Base-by-base conservation (phyloP, 2,329 filamentous ascomycete genomes). In the Aulographum hederae region DNA sequence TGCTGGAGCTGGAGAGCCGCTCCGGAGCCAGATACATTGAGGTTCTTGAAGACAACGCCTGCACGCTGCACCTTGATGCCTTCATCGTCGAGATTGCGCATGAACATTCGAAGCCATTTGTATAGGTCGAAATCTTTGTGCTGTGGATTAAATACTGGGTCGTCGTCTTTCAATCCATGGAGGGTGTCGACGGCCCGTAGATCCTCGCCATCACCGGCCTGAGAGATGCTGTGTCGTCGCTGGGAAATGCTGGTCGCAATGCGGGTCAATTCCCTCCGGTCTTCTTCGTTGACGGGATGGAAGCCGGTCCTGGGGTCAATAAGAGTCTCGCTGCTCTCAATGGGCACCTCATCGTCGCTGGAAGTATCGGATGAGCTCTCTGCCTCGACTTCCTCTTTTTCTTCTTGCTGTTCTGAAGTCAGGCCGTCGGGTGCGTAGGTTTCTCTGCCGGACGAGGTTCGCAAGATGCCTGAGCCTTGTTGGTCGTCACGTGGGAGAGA, bases 1-100 rank as follows among this genome's bases (percentile, higher is more conserved):
- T 71, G 59, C 44, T 84, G 78, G 2, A 80, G 56, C 39, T 79
- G 73, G 16, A 82, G 46, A 1, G 73, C 72, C 2, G 66, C 62
- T 0, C 74, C 76, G 0, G 71, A 72, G 1, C 77, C 77, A 4
- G 61, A 73, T 0, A 82, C 71, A 34, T 66, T 67, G 20, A 81
- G 60, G 32, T 77, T 61, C 37, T 68, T 68, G 53, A 71, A 79
- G 1, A 66, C 63, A 5, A 80, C 58, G 3, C 73, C 73, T 0
- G 73, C 65, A 5, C 57, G 55, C 39, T 56, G 63, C 37, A 56
- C 51, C 35, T 58, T 60, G 28, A 73, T 53, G 0, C 67, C 65
- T 35, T 75, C 66, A 13, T 61, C 60, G 21, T 69, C 59, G 21
- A 73, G 48, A 19, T 63, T 41, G 30, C 56, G 53, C 39, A 67